Evolutionary conservation across 306 rosid genomes (phyloP).

Genomic region (Rosa persica): DNA sequence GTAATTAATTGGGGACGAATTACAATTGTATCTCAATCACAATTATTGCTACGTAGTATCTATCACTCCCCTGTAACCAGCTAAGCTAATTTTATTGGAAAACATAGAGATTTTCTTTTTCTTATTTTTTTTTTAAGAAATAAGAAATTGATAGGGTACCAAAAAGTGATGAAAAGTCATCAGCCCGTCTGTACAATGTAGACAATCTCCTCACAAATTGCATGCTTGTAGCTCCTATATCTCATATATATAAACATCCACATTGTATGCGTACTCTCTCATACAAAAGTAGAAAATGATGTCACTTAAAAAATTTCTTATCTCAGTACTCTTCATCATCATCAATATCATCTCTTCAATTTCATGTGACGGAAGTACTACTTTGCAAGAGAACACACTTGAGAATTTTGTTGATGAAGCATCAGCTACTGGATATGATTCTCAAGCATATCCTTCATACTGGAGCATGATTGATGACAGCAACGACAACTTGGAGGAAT

Average conservation of each 20-base stretch:
- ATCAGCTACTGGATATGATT: constrained; percentile 11
- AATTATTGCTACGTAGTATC: not conserved
- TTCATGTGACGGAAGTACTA: constrained; percentile 28
- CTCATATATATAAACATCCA: not conserved
- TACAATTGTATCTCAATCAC: not conserved
- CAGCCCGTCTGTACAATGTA: not conserved
- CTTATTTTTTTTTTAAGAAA: not conserved
- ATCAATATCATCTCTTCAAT: constrained; percentile 19
- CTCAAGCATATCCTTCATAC: constrained; percentile 28
- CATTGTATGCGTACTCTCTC: not conserved
- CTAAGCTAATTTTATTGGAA: not conserved
- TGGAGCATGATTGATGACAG: constrained; percentile 31
- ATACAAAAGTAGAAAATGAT: constrained; percentile 19
- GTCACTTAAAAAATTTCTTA: constrained; percentile 25
- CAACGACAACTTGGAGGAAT: constrained; percentile 16
- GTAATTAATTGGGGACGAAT: not conserved
- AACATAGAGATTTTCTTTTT: not conserved
- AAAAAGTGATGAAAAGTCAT: not conserved
- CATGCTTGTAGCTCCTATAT: not conserved
- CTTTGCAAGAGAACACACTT: constrained; percentile 39
- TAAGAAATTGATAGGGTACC: constrained; percentile 9
- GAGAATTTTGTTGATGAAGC: not conserved
- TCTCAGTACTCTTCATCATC: constrained; percentile 25
- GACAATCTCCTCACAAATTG: not conserved
- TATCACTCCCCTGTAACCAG: not conserved